These are phyloP conservation scores for Lichtheimia hyalospora DNA, from an alignment of 371 early-diverging fungal species.

Conservation along the genomic window DNA sequence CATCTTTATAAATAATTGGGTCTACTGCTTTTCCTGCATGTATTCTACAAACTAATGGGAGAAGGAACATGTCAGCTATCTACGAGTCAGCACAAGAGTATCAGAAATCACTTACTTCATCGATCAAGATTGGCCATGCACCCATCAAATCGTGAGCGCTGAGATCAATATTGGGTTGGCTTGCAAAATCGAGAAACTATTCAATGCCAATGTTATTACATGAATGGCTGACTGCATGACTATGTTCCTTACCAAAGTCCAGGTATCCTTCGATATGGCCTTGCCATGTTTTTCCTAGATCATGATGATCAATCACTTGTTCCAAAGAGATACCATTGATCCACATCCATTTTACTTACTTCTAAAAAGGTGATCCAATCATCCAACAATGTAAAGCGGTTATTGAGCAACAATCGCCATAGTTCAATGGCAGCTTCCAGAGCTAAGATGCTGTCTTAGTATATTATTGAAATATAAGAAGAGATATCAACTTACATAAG, in stretches of 20 bases:
- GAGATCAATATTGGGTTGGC: slow-evolving; percentile 60
- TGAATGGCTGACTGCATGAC: neutral
- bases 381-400: slow-evolving; percentile 62
- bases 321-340: neutral
- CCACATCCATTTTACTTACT: slow-evolving; percentile 26
- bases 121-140: slow-evolving; percentile 84
- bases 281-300: slow-evolving; percentile 69
- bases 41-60: slow-evolving; percentile 14
- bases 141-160: slow-evolving; percentile 75
- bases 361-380: slow-evolving; percentile 74
- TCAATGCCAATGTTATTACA: no score
- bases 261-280: slow-evolving; percentile 84
- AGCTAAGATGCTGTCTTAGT: slow-evolving; percentile 51
- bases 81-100: neutral
- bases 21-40: slow-evolving; percentile 7
- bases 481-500: slow-evolving; percentile 51
- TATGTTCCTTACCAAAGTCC: slow-evolving; percentile 66
- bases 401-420: slow-evolving; percentile 70
- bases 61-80: neutral
- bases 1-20: no score
- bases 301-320: neutral
- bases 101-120: slow-evolving; percentile 50
- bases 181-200: slow-evolving; percentile 79
- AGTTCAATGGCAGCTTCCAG: slow-evolving; percentile 76
- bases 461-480: neutral